Evolutionary conservation across 176 grass and related monocot genomes (phyloP), one percentile per base, ranked within the genome.

Genomic region (Musa troglodytarum): DNA sequence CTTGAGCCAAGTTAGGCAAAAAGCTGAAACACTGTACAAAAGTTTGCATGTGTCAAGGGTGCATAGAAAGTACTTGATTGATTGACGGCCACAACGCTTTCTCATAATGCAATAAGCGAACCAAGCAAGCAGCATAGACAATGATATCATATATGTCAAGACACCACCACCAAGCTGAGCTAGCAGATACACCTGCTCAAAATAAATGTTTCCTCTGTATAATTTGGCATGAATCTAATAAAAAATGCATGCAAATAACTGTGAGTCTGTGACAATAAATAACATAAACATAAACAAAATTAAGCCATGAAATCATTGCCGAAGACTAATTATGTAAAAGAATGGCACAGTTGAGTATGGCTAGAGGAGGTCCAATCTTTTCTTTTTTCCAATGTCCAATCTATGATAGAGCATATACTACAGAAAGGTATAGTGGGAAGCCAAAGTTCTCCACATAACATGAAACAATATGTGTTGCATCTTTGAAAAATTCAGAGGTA

Each of bases 121-220:
- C 77, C 78, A 88, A 76, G 87, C 86, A 80, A 93, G 62, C 82
- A 98, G 82, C 88, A 98, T 92, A 70, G 90, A 98, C 68, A 91
- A 74, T 64, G 82, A 87, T 81, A 98, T 89, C 53, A 91, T 78
- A 85, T 89, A 89, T 78, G 94, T 93, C 72, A 98, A 78, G 85
- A 98, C 93, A 67, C 90, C 94, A 83, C 94, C 90, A 82, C 88
- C 82, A 62, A 98, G 74, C 20, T 90, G 88, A 81, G 79, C 65
- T 75, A 93, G 55, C 72, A 85, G 75, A 86, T 87, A 89, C 28
- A 52, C 86, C 94, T 98, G 87, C 72, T 85, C 25, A 78, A 2
- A 65, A 82, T 73, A 52, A 52, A 74, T 22, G 24, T 24, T 17
- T 28, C 16, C 17, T 74, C 16, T 54, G 52, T 57, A 74, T 56